Evolutionary conservation across 768 basidiomycete species (phyloP), one percentile per base, ranked within the genome.

Genomic region (Leccinellum rugosiceps): DNA sequence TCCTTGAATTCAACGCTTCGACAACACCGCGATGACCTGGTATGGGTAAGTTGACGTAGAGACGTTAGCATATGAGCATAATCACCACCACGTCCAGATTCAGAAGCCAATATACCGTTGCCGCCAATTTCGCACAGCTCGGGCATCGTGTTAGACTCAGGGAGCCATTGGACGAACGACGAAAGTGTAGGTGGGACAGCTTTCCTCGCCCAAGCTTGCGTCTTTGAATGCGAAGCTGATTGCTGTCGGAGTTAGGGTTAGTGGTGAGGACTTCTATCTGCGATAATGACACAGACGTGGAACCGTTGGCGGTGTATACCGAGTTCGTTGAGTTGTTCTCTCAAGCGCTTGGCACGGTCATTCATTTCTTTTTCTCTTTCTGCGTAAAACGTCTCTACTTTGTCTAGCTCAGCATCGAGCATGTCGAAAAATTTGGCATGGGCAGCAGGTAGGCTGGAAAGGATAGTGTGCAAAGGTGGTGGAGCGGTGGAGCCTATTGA

Each of bases 331-430:
- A 95, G 78, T 65, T 97, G 94, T 35, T 78, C 77, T 56, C 82
- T 79, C 8, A 98, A 73, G 28, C 71, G 53, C 25, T 74, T 64
- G 14, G 77, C 77, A 23, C 78, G 79, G 2, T 66, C 67, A 3
- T 72, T 73, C 83, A 82, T 86, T 73, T 81, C 85, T 52, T 78
- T 78, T 72, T 86, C 94, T 26, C 86, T 79, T 25, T 83, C 84
- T 3, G 80, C 66, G 68, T 91, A 98, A 71, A 98, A 98, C 0
- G 75, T 72, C 58, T 93, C 91, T 4, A 97, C 85, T 68, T 95
- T 96, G 13, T 89, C 85, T 3, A 98, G 76, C 69, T 98, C 87
- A 0, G 67, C 66, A 63, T 94, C 88, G 4, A 97, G 78, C 23
- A 84, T 76, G 3, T 82, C 78, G 59, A 98, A 90, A 75, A 96